phyloP scores from a whole-genome alignment of 1,139 yeast species.

The Hyphopichia fennica region DNA sequence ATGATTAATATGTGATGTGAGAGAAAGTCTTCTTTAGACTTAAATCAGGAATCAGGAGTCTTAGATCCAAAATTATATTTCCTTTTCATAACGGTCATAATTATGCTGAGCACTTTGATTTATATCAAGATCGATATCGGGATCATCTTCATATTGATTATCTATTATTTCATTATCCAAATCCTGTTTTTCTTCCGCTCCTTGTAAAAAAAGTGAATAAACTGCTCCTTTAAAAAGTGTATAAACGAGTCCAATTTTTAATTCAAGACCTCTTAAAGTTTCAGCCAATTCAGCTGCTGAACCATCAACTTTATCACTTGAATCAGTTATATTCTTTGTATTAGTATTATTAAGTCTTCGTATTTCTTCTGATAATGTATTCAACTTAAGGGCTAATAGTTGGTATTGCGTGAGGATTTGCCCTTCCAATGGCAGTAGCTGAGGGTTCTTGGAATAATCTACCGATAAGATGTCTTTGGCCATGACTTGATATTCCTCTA shows the following conservation, averaged over 20 bases:
- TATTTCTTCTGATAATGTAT: slow-evolving; percentile 33
- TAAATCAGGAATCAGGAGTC: too few relatives aligned
- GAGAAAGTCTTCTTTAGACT: too few relatives aligned
- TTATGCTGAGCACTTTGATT: too few relatives aligned
- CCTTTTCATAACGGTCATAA: too few relatives aligned
- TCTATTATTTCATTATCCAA: neutral
- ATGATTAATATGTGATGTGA: too few relatives aligned
- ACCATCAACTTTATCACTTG: slow-evolving; percentile 7
- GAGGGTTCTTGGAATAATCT: slow-evolving; percentile 31
- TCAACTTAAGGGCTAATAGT: slow-evolving; percentile 41
- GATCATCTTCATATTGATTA: neutral
- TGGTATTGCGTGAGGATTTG: slow-evolving; percentile 50
- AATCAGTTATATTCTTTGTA: neutral
- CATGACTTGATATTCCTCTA: too few relatives aligned
- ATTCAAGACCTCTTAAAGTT: slow-evolving; percentile 57
- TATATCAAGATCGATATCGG: neutral
- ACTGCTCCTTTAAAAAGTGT: slow-evolving; percentile 71
- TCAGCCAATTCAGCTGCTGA: slow-evolving; percentile 36
- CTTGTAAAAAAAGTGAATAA: slow-evolving; percentile 52
- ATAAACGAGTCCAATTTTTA: slow-evolving; percentile 62
- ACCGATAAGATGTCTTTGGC: slow-evolving; percentile 7
- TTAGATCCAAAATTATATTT: too few relatives aligned
- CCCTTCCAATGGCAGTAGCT: slow-evolving; percentile 37
- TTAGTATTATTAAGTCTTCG: slow-evolving; percentile 23
- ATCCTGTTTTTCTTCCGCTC: neutral